Base-by-base conservation (phyloP, 1,284 basidiomycete species). In the Heliocybe sulcata region DNA sequence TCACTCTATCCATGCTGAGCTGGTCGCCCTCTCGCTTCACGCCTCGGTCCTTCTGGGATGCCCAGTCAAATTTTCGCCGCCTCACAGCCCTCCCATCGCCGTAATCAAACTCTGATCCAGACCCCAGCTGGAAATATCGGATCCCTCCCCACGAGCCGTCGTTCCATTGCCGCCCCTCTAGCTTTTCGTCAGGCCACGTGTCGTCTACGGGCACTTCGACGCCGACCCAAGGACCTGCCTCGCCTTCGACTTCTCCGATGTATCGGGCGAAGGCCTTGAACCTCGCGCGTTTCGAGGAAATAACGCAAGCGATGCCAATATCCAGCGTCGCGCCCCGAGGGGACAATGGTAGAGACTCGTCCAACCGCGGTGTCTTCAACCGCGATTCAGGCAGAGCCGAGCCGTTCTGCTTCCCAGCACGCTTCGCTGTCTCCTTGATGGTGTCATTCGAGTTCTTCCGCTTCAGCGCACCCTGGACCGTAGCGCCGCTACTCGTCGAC, bases 261-360 rank as follows among this genome's bases (percentile, higher is more conserved):
- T 95, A 96, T 8, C 92, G 77, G 20, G 92, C 91, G 61, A 84
- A 87, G 1, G 92, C 94, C 54, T 87, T 85, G 77, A 95, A 94
- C 11, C 91, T 80, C 56, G 85, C 86, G 27, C 88, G 79, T 62
- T 88, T 88, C 33, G 86, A 86, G 0, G 87, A 84, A 55, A 95
- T 90, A 64, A 96, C 92, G 71, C 93, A 96, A 0, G 92, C 92
- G 50, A 96, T 95, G 6, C 94, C 93, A 20, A 95, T 83, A 45
- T 90, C 84, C 35, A 97, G 80, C 3, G 82, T 85, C 1, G 88
- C 83, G 0, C 93, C 92, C 11, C 74, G 74, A 8, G 77, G 77
- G 1, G 66, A 48, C 16, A 57, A 57, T 11, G 53, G 53, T 27
- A 55, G 27, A 25, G 47, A 16, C 23, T 25, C 47, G 9, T 25